Base-by-base conservation (phyloP, 768 basidiomycete species). In the Trametes elegans region DNA sequence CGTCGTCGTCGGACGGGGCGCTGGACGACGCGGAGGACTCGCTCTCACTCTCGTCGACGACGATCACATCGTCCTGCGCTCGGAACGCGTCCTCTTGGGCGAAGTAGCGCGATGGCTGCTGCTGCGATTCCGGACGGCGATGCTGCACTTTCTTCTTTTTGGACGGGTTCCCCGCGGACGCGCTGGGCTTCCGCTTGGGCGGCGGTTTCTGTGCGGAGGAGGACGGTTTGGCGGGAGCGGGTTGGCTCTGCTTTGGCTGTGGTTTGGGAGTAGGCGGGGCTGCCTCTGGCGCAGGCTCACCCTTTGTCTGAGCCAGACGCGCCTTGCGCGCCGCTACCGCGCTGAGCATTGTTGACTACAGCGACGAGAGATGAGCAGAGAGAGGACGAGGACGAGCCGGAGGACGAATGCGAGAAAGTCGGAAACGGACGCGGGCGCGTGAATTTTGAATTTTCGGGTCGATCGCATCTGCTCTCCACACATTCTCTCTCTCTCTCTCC, bases 281-380 rank as follows among this genome's bases (percentile, higher is more conserved):
- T 3, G 38, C 24, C 31, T 49, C 58, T 19, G 65, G 49, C 41
- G 62, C 50, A 29, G 55, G 7, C 24, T 32, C 18, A 41, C 59
- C 40, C 71, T 58, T 72, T 72, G 34, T 21, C 23, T 59, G 61
- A 4, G 57, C 52, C 0, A 66, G 60, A 57, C 65, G 83, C 76
- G 83, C 84, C 63, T 83, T 88, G 29, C 88, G 79, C 2, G 86
- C 87, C 26, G 87, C 87, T 43, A 90, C 73, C 2, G 88, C 87
- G 63, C 85, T 88, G 46, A 89, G 73, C 87, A 88, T 88, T 16
- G 34, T 19, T 21, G 36, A 42, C 21, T 24, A 29, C 45, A 31
- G 44, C 5, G 14, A 41, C 7, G 43, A 29, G 32, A 16, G 28
- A 32, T 36, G 44, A 27, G 42, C 28, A 32, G 36, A 27, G 18